Evolutionary conservation across 345 rosid genomes (phyloP).

Genomic region (Clausena lansium): DNA sequence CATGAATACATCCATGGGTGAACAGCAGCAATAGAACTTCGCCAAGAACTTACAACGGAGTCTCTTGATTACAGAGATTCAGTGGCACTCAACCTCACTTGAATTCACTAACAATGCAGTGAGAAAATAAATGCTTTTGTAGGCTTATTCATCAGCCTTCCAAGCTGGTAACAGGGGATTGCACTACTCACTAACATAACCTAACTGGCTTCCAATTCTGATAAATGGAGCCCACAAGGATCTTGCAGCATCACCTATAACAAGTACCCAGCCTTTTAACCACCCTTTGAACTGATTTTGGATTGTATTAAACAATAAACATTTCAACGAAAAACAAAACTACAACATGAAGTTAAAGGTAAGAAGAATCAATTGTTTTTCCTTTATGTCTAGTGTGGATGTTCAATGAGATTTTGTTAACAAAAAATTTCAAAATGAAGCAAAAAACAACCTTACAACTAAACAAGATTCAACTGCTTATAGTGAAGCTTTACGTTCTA

Average conservation of each 20-base stretch:
- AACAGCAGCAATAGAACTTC: too few relatives aligned
- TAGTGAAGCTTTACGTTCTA: too few relatives aligned
- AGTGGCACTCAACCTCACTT: too few relatives aligned
- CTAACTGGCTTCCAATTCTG: background rate
- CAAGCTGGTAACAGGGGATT: background rate
- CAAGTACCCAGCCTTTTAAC: background rate
- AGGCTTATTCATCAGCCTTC: background rate
- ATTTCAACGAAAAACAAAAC: background rate
- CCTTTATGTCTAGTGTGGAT: background rate
- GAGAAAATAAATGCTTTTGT: background rate
- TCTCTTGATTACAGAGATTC: background rate
- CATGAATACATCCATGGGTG: too few relatives aligned
- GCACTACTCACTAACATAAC: background rate
- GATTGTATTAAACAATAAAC: background rate
- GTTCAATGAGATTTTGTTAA: background rate
- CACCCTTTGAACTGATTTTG: background rate
- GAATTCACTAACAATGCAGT: background rate
- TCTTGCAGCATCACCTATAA: background rate
- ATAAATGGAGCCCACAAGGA: background rate
- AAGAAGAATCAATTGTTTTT: background rate
- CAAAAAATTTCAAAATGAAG: background rate
- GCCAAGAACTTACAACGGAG: too few relatives aligned
- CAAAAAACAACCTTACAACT: background rate
- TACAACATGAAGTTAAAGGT: background rate
- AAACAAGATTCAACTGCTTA: too few relatives aligned